Evolutionary conservation across 1,139 yeast genomes (phyloP), one percentile per base, ranked within the genome.

Genomic region (Suhomyces coccinellae): DNA sequence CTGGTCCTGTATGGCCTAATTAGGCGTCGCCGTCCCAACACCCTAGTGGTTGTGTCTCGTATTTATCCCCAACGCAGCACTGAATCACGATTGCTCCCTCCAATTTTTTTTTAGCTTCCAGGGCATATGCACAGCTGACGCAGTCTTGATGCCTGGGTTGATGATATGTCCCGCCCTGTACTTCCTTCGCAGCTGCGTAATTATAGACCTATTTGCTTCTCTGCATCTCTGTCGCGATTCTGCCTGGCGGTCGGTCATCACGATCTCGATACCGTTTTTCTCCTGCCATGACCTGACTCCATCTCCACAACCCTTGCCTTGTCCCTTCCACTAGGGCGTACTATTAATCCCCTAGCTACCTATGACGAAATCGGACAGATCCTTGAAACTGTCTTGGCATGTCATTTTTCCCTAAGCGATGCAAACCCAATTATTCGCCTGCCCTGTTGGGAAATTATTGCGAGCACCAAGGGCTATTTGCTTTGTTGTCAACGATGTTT

Each of bases 381-480:
- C 26, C 3, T 14, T 24, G 36, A 22, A 34, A 22, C 26, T 34
- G 36, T 27, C 36, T 34, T 22, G 36, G 36, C 36, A 34, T 24
- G 16, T 33, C 36, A 24, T 20, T 14, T 13, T 15, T 20, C 26
- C 36, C 9, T 14, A 34, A 24, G 36, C 36, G 29, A 33, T 33
- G 26, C 30, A 27, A 34, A 12, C 5, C 17, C 16, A 13, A 27
- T 15, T 13, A 27, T 24, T 27, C 36, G 22, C 36, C 29, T 27
- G 26, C 36, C 14, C 7, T 14, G 10, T 15, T 16, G 8, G 24
- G 35, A 7, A 10, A 11, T 15, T 22, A 24, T 22, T 34, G 28
- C 29, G 36, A 34, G 36, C 36, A 16, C 26, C 4, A 5, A 4
- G 22, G 17, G 26, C 24, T 13, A 20, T 10, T 13, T 9, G 27